Evolutionary conservation across 345 rosid genomes (phyloP).

Genomic region (Gossypium mustelinum): DNA sequence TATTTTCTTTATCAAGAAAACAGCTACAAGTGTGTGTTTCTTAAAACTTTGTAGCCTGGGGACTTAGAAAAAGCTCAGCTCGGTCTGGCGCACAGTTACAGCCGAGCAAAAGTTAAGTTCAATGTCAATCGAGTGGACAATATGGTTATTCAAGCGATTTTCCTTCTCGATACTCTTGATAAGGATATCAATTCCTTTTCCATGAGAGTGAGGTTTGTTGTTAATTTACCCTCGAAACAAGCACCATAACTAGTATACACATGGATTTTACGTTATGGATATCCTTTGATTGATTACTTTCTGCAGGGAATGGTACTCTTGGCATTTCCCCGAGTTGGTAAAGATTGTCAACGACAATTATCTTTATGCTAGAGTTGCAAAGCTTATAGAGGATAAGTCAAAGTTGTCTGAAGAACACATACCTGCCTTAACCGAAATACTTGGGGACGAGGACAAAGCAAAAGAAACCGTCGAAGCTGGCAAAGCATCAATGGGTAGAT

Average conservation of each 20-base stretch:
- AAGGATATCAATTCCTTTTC: conserved; percentile 84
- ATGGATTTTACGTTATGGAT: neutral
- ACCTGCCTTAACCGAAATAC: conserved; percentile 47
- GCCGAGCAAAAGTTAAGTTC: conserved; percentile 95
- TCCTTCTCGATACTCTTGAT: conserved; percentile 81
- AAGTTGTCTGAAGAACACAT: conserved; percentile 54
- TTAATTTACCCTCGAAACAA: neutral
- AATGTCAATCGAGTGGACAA: conserved; percentile 88
- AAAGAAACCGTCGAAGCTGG: conserved; percentile 90
- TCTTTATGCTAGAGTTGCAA: conserved; percentile 58
- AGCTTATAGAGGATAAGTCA: conserved; percentile 58
- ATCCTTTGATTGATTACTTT: conserved; percentile 14
- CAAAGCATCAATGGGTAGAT: conserved; percentile 91
- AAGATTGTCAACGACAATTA: conserved; percentile 95
- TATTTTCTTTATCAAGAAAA: neutral
- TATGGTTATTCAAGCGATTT: conserved; percentile 95
- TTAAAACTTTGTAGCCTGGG: conserved; percentile 50
- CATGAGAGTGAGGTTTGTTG: conserved; percentile 88
- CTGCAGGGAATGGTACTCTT: conserved; percentile 94
- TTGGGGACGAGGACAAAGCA: conserved; percentile 86
- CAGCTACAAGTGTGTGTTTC: neutral
- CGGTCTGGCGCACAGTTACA: conserved; percentile 93
- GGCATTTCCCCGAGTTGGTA: conserved; percentile 95
- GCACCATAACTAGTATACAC: neutral
- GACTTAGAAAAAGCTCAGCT: conserved; percentile 91